phyloP scores from a whole-genome alignment of 768 basidiomycete genomes.

The Boletus sp. region DNA sequence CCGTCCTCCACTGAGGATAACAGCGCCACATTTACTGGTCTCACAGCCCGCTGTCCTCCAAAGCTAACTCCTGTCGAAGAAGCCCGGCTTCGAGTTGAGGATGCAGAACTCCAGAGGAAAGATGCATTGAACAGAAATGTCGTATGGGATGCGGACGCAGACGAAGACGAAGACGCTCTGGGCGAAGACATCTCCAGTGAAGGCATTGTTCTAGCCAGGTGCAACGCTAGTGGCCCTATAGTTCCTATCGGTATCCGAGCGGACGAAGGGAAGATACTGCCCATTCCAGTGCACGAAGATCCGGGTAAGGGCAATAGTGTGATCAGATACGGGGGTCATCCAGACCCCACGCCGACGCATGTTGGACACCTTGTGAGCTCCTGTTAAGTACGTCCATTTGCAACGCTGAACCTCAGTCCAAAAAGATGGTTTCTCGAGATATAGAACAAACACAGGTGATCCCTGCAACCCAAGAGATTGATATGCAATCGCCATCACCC shows the following conservation, averaged over 20 bases:
- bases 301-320: constrained; percentile 2
- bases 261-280: constrained; percentile 52
- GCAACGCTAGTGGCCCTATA: constrained; percentile 13
- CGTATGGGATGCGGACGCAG: constrained; percentile 61
- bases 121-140: constrained; percentile 63
- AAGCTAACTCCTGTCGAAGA: constrained; percentile 58
- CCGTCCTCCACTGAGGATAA: constrained; percentile 62
- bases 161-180: constrained; percentile 56
- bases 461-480: constrained; percentile 32
- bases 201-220: constrained; percentile 26
- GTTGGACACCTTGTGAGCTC: constrained; percentile 54
- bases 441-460: constrained; percentile 53
- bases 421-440: constrained; percentile 21
- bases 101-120: constrained; percentile 55
- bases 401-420: constrained; percentile 3
- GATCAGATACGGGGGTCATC: constrained; percentile 45
- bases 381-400: not conserved
- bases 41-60: constrained; percentile 31
- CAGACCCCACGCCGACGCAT: constrained; percentile 49
- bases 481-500: constrained; percentile 25
- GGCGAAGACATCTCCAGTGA: constrained; percentile 45
- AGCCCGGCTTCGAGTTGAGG: constrained; percentile 46
- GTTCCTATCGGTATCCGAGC: constrained; percentile 58
- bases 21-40: constrained; percentile 53
- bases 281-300: constrained; percentile 32